phyloP scores from a whole-genome alignment of 179 eudicot genomes.

The Silene coronaria region DNA sequence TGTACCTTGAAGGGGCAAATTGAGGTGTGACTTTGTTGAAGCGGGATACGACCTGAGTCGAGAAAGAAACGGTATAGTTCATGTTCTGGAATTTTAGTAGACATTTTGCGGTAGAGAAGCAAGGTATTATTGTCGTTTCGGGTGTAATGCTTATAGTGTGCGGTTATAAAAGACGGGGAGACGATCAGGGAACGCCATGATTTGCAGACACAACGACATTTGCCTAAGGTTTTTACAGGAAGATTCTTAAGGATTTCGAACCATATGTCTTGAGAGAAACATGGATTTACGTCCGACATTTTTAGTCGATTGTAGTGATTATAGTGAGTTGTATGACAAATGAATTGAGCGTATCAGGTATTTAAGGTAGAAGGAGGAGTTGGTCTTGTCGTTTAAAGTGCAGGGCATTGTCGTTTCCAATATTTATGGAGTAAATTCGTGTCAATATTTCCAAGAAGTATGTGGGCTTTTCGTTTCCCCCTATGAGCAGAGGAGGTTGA shows the following conservation, averaged over 20 bases:
- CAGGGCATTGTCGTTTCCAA: too few relatives aligned
- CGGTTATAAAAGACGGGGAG: slow-evolving; percentile 11
- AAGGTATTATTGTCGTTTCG: neutral
- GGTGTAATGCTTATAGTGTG: slow-evolving; percentile 14
- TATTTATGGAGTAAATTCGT: too few relatives aligned
- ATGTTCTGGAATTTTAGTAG: neutral
- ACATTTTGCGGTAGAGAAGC: neutral
- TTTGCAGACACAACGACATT: slow-evolving; percentile 19
- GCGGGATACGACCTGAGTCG: neutral
- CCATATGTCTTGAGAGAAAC: neutral
- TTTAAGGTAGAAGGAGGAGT: too few relatives aligned
- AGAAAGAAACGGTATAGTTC: neutral
- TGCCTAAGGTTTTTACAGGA: slow-evolving; percentile 9
- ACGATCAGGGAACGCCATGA: slow-evolving; percentile 13
- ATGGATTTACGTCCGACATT: neutral
- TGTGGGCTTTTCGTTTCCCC: too few relatives aligned
- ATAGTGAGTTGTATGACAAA: too few relatives aligned
- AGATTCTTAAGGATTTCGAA: neutral
- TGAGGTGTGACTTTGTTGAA: neutral
- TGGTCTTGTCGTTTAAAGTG: too few relatives aligned
- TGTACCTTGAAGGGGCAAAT: neutral
- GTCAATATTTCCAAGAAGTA: too few relatives aligned
- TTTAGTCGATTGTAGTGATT: too few relatives aligned
- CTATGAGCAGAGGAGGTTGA: too few relatives aligned
- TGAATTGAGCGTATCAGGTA: too few relatives aligned